A percentile compares a stretch with the other conserved stretches of the same genome.
These are phyloP conservation scores for Cladorrhinum sp. DNA, from an alignment of 2,329 filamentous ascomycete species.

Conservation along the genomic window DNA sequence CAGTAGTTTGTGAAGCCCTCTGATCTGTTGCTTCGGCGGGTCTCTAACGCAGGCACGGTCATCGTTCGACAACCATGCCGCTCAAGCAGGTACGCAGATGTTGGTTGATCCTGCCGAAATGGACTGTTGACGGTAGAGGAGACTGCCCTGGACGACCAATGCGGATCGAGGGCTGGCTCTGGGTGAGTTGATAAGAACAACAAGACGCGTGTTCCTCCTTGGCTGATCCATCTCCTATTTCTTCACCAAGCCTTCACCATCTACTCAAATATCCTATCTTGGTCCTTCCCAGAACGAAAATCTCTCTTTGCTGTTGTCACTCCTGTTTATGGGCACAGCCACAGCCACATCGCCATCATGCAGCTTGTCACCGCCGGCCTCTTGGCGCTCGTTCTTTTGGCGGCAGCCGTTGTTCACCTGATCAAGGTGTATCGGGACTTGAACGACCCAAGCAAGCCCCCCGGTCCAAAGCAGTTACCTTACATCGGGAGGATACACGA, in stretches of 20 bases:
- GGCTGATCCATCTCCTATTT: neutral
- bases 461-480: constrained; percentile 34
- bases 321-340: neutral
- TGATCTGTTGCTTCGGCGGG: too few relatives aligned
- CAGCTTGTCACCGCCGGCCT: constrained; percentile 15
- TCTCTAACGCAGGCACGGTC: neutral
- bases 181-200: neutral
- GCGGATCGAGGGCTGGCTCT: neutral
- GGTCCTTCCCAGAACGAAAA: neutral
- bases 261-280: neutral
- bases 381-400: constrained; percentile 6
- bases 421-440: constrained; percentile 31
- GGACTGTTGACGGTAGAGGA: too few relatives aligned
- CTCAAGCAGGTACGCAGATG: neutral
- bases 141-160: neutral
- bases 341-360: constrained; percentile 8
- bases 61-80: neutral
- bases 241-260: neutral
- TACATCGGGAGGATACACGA: constrained; percentile 43
- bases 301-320: neutral
- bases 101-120: neutral
- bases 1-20: too few relatives aligned
- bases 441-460: constrained; percentile 31
- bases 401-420: constrained; percentile 18
- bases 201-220: neutral